phyloP scores from a whole-genome alignment of 2,329 filamentous ascomycete genomes.

The Aureobasidium sp. region DNA sequence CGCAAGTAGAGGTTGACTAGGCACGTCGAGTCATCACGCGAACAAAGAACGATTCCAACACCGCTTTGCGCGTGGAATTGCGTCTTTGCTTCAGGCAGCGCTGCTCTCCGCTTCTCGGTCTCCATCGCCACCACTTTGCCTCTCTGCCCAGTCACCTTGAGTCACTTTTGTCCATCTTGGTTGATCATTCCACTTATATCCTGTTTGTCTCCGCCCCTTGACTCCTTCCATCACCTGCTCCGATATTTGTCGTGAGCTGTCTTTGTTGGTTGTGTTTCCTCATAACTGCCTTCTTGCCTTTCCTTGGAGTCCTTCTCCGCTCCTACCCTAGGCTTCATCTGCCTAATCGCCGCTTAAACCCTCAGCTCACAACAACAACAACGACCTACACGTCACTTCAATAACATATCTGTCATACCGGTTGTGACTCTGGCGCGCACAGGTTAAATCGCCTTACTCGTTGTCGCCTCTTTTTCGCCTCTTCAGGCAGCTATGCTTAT shows the following conservation, averaged over 20 bases:
- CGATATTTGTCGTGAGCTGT: background rate
- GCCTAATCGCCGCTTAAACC: constrained; percentile 11
- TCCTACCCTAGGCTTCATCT: background rate
- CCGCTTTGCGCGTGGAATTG: background rate
- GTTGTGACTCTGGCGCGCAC: background rate
- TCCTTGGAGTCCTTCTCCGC: background rate
- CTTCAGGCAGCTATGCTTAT: constrained; percentile 13
- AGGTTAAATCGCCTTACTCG: background rate
- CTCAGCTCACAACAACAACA: constrained; percentile 1
- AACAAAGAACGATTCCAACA: background rate
- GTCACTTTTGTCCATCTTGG: background rate
- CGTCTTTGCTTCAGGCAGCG: background rate
- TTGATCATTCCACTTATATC: constrained; percentile 5
- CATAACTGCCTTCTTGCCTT: background rate
- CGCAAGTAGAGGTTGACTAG: background rate
- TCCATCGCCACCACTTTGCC: background rate
- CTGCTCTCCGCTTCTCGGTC: background rate
- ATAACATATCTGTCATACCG: background rate
- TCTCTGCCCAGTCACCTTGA: background rate
- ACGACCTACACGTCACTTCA: background rate
- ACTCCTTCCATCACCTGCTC: background rate
- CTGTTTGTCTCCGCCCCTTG: background rate
- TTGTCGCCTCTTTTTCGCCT: background rate
- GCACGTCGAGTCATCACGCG: background rate
- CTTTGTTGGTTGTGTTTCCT: constrained; percentile 3